A percentile compares a stretch with the other conserved stretches of the same genome.
Evolutionary conservation across 345 rosid species (phyloP).

Genomic region (Gossypioides kirkii): DNA sequence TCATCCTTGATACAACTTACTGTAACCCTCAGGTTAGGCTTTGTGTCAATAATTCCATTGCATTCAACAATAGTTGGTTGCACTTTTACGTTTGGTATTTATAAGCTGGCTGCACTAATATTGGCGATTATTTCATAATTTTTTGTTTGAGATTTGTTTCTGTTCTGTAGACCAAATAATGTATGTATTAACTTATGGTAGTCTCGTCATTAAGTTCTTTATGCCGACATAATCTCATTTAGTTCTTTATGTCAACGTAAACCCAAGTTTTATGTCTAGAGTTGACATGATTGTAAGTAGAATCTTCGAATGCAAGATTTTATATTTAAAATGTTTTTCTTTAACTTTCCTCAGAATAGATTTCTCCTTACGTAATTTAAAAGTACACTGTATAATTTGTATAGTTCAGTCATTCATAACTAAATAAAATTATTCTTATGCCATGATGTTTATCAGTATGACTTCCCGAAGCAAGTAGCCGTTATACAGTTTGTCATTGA

Average conservation of each 20-base stretch:
- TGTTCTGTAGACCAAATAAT: neutral
- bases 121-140: neutral
- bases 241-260: neutral
- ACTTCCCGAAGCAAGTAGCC: conserved; percentile 92
- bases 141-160: conserved; percentile 1
- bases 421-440: conserved; percentile 4
- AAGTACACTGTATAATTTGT: neutral
- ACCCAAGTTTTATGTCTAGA: neutral
- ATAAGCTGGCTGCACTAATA: neutral
- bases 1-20: conserved; percentile 96
- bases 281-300: neutral
- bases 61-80: neutral
- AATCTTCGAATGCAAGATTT: neutral
- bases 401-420: neutral
- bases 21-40: conserved; percentile 76
- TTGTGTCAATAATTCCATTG: neutral
- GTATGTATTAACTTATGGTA: neutral
- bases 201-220: neutral
- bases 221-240: neutral
- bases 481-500: conserved; percentile 91
- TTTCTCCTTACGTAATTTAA: neutral
- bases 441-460: conserved; percentile 52
- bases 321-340: neutral
- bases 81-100: neutral
- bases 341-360: neutral